These are phyloP conservation scores for Cladobotryum protrusum DNA, from an alignment of 2,329 filamentous ascomycete genomes.

Conservation along the genomic window DNA sequence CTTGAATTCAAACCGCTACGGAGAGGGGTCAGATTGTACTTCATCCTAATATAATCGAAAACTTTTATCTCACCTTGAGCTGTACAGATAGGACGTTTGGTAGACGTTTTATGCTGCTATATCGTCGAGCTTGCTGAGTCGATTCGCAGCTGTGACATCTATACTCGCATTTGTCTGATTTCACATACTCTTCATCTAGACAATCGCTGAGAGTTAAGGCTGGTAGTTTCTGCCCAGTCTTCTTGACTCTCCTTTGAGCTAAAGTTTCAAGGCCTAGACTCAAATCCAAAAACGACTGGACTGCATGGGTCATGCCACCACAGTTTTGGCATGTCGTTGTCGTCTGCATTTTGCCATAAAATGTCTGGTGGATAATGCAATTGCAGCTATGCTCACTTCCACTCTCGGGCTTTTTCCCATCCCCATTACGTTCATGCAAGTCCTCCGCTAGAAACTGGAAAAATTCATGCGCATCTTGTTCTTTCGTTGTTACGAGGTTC, in stretches of 20 bases:
- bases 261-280: conserved; percentile 77
- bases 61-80: conserved; percentile 60
- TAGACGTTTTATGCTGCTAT: conserved; percentile 75
- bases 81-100: conserved; percentile 90
- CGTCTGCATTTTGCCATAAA: conserved; percentile 85
- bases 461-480: conserved; percentile 96
- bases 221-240: conserved; percentile 41
- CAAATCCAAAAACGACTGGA: conserved; percentile 87
- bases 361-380: conserved; percentile 90
- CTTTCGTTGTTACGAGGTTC: conserved; percentile 80
- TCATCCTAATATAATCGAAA: too few relatives aligned
- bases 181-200: conserved; percentile 79
- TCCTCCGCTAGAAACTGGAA: conserved; percentile 94
- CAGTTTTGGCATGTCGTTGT: conserved; percentile 89
- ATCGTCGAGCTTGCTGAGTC: conserved; percentile 73
- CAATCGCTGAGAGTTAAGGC: conserved; percentile 59
- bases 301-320: conserved; percentile 70
- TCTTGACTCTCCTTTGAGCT: conserved; percentile 58
- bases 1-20: conserved; percentile 65
- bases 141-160: conserved; percentile 74
- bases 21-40: background rate
- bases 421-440: conserved; percentile 75
- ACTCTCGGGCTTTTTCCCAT: conserved; percentile 55
- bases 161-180: conserved; percentile 82
- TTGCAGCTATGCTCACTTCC: conserved; percentile 63